Conservation (phyloP, 768 basidiomycete species). For the Boletus rubescentipes region DNA sequence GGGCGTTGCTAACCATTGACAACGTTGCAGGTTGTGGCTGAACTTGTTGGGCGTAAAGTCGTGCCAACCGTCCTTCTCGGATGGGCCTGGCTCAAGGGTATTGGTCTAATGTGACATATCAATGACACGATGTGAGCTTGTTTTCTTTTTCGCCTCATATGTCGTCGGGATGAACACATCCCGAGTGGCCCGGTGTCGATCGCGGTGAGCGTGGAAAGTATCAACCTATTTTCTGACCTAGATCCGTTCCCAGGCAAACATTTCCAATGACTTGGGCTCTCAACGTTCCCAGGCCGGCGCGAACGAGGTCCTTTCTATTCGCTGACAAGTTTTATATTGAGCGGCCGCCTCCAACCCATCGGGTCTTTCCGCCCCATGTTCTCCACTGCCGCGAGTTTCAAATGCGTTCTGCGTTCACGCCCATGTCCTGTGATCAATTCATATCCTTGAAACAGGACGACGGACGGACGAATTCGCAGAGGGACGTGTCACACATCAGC, state of each 20-base stretch:
- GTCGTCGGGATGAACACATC: not conserved
- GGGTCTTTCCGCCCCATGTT: not conserved
- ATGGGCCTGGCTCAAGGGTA: constrained; percentile 4
- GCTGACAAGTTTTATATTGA: not conserved
- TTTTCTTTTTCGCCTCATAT: not conserved
- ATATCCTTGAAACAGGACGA: constrained; percentile 23
- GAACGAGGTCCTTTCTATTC: not conserved
- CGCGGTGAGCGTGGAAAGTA: constrained; percentile 7
- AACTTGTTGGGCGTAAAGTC: constrained; percentile 9
- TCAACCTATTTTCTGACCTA: too few relatives aligned
- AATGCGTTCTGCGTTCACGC: constrained; percentile 1
- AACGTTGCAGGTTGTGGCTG: constrained; percentile 9
- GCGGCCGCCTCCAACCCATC: constrained; percentile 1
- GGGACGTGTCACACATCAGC: constrained; percentile 12
- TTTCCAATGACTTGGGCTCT: too few relatives aligned
- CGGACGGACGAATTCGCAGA: constrained; percentile 14
- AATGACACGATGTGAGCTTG: constrained; percentile 2
- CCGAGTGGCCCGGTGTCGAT: constrained; percentile 9
- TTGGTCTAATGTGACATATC: constrained; percentile 23
- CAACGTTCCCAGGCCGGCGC: not conserved
- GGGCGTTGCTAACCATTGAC: constrained; percentile 5
- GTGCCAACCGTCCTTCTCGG: constrained; percentile 15
- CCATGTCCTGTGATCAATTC: constrained; percentile 15
- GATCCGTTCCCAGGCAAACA: not conserved
- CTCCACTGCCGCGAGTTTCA: constrained; percentile 10